Percentiles rank a stretch among this genome's conserved stretches.
These are phyloP conservation scores for Leccinum imitatum DNA, from an alignment of 768 basidiomycete species.

Conservation along the genomic window DNA sequence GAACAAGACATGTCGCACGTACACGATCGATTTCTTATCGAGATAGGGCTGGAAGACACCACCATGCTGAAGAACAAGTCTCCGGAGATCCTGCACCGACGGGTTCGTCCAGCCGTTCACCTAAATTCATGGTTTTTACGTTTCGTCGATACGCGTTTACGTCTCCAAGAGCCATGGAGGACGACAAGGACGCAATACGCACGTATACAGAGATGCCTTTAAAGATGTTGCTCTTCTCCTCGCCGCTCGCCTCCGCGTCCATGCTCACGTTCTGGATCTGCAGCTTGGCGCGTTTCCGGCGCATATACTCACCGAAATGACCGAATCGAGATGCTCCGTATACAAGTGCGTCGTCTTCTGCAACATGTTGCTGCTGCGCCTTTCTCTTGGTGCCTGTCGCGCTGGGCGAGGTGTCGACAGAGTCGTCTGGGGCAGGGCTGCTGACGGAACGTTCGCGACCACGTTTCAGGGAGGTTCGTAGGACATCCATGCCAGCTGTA, in stretches of 20 bases:
- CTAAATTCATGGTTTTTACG: slow-evolving; percentile 37
- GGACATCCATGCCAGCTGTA: slow-evolving; percentile 20
- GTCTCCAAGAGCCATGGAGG: background rate
- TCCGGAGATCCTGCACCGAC: slow-evolving; percentile 79
- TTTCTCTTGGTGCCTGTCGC: slow-evolving; percentile 21
- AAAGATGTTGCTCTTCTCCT: slow-evolving; percentile 55
- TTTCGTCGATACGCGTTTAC: background rate
- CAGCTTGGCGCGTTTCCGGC: slow-evolving; percentile 85
- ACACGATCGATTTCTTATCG: slow-evolving; percentile 75
- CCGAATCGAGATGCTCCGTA: slow-evolving; percentile 85
- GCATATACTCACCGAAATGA: slow-evolving; percentile 86
- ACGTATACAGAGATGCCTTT: slow-evolving; percentile 81
- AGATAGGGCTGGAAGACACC: slow-evolving; percentile 84
- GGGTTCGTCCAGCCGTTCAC: slow-evolving; percentile 90
- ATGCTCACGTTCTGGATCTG: slow-evolving; percentile 70
- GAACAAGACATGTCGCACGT: slow-evolving; percentile 24
- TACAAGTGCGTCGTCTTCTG: slow-evolving; percentile 42
- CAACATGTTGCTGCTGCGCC: slow-evolving; percentile 7
- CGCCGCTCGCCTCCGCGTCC: slow-evolving; percentile 20
- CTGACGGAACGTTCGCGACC: slow-evolving; percentile 29
- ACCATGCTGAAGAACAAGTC: slow-evolving; percentile 79
- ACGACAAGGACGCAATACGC: slow-evolving; percentile 29
- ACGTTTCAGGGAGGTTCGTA: slow-evolving; percentile 39
- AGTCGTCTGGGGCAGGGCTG: slow-evolving; percentile 5
- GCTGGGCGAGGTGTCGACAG: background rate